Evolutionary conservation across 805 yeast genomes (phyloP), one percentile per base, ranked within the genome.

Genomic region (Barnettozyma sucrosica): DNA sequence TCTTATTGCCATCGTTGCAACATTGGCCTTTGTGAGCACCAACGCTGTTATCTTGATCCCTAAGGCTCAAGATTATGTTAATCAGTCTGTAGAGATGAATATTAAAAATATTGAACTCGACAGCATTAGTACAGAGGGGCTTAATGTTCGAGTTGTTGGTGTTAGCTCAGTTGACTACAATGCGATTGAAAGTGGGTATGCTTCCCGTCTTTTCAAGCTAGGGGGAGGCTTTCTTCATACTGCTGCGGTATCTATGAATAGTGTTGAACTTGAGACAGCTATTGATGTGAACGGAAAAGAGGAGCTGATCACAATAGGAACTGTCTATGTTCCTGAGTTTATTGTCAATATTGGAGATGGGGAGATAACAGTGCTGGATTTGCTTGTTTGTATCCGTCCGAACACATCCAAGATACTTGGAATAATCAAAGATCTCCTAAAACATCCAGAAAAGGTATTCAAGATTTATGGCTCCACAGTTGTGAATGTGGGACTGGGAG

Each of bases 401-500:
- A 57, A 67, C 37, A 48, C 68, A 0, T 51, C 51, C 5, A 66
- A 67, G 13, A 60, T 67, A 5, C 47, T 67, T 19, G 64, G 62
- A 3, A 49, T 67, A n/a, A 51, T 71, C 14, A 69, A 65, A 44
- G 51, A 57, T 34, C 38, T 71, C 5, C 33, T 70, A 8, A 21
- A 51, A 3, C 51, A 66, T 23, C 68, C 72, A 3, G 63, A 61
- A 41, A 50, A 66, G 3, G 50, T 58, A 1, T 54, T 69, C 36
- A 60, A 62, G 43, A 47, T 71, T 7, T 57, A 58, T 43, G 75
- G 74, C 3, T 61, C 63, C 38, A 67, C 73, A 0, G 48, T 48
- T 1, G 60, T 71, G 26, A 56, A 58, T 13, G 44, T 71, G 1
- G 54, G 56, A n/a, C 47, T 69, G 36, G 71, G 70, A 20, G 34